phyloP scores from a whole-genome alignment of 1,284 basidiomycete species.

The Bjerkandera adusta region DNA sequence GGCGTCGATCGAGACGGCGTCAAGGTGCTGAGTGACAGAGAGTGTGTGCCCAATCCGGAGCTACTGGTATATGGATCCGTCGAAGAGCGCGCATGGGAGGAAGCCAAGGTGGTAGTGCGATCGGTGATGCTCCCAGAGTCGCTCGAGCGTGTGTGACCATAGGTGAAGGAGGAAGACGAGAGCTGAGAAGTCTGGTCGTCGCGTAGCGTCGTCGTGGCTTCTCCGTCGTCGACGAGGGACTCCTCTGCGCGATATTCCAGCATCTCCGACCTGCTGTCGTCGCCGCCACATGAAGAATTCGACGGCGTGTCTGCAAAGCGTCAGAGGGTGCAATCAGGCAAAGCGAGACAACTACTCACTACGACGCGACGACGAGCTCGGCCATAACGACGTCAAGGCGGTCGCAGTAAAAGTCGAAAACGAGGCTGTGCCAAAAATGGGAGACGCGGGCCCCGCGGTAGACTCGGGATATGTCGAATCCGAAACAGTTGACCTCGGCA shows the following conservation, averaged over 20 bases:
- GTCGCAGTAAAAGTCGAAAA: conserved; percentile 12
- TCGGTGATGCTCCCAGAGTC: conserved; percentile 1
- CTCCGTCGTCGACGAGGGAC: conserved; percentile 4
- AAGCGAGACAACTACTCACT: not conserved
- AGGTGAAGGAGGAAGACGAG: not conserved
- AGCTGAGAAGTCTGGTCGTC: not conserved
- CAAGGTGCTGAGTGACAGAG: too few relatives aligned
- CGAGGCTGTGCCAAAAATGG: conserved; percentile 12
- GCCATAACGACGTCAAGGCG: conserved; percentile 12
- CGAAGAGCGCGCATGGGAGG: conserved; percentile 3
- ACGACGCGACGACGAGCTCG: conserved; percentile 1
- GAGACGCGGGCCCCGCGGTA: conserved; percentile 5
- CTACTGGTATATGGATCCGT: conserved; percentile 4
- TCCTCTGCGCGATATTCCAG: not conserved
- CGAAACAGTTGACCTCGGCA: too few relatives aligned
- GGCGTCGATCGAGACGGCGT: too few relatives aligned
- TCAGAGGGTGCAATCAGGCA: not conserved
- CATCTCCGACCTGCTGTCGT: not conserved
- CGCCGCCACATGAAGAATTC: conserved; percentile 10
- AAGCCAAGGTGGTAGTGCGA: not conserved
- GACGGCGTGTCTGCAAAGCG: not conserved
- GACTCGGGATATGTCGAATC: conserved; percentile 8
- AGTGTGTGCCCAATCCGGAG: too few relatives aligned
- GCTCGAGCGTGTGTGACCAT: not conserved
- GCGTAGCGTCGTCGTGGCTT: not conserved